A percentile compares a stretch with the other conserved stretches of the same genome.
Conservation (phyloP, 495 filamentous ascomycete genomes). For the Podospora pseudopauciseta region DNA sequence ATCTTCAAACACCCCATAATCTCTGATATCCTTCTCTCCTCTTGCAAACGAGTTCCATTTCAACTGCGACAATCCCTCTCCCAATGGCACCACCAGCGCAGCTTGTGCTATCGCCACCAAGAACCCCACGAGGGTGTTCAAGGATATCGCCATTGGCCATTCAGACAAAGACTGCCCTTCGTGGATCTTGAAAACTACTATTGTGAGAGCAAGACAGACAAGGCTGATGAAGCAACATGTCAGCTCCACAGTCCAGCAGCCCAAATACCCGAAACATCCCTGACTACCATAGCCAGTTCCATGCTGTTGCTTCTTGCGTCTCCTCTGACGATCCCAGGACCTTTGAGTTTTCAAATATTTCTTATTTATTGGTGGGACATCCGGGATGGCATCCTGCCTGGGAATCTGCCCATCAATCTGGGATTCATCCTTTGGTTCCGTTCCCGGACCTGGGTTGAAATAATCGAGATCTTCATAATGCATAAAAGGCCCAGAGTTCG, state of each 20-base stretch:
- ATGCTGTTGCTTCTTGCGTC: neutral
- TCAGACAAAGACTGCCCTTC: constrained; percentile 40
- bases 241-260: constrained; percentile 25
- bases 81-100: constrained; percentile 36
- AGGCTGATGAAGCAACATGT: constrained; percentile 25
- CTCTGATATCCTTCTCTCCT: constrained; percentile 37
- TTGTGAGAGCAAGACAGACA: constrained; percentile 29
- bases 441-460: constrained; percentile 12
- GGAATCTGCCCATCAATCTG: constrained; percentile 3
- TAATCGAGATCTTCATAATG: constrained; percentile 33
- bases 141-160: constrained; percentile 46
- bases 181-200: constrained; percentile 36
- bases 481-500: constrained; percentile 26
- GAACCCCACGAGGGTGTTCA: constrained; percentile 47
- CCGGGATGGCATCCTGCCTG: constrained; percentile 17
- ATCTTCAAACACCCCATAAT: constrained; percentile 43
- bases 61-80: constrained; percentile 42
- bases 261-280: constrained; percentile 4
- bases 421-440: constrained; percentile 21
- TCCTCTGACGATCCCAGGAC: constrained; percentile 18
- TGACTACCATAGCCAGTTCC: neutral
- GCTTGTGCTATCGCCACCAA: constrained; percentile 43
- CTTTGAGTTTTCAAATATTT: constrained; percentile 10
- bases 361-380: neutral
- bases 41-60: constrained; percentile 50